These are phyloP conservation scores for Sarcomyxa edulis DNA, from an alignment of 768 basidiomycete genomes.

Conservation along the genomic window DNA sequence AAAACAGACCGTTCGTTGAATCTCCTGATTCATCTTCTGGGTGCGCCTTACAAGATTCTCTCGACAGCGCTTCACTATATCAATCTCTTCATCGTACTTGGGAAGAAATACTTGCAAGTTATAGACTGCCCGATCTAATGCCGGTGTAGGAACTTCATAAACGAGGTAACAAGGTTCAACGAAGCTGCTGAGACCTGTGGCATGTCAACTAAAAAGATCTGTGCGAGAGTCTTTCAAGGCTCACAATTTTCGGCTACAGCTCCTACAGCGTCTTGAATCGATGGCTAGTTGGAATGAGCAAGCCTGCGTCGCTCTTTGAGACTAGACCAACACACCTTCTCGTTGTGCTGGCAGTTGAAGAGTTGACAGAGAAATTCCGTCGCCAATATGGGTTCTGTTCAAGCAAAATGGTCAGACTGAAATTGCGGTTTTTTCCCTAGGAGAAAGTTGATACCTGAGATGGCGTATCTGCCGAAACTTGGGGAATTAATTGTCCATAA, in stretches of 20 bases:
- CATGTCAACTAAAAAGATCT: neutral
- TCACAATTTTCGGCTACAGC: conserved; percentile 60
- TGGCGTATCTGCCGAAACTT: conserved; percentile 55
- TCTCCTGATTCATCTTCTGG: conserved; percentile 32
- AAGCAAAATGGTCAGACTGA: conserved; percentile 6
- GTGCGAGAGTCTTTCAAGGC: conserved; percentile 15
- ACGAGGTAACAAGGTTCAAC: conserved; percentile 55
- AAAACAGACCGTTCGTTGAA: conserved; percentile 37
- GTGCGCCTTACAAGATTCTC: conserved; percentile 42
- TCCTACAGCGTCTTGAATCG: conserved; percentile 68
- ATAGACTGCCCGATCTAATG: conserved; percentile 30
- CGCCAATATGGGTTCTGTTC: conserved; percentile 58
- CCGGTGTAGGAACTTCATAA: conserved; percentile 43
- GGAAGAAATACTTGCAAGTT: conserved; percentile 32
- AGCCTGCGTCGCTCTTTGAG: neutral
- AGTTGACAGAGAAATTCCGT: conserved; percentile 54
- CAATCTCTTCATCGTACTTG: conserved; percentile 25
- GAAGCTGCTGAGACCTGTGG: conserved; percentile 54
- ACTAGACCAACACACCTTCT: conserved; percentile 50
- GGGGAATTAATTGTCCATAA: conserved; percentile 70
- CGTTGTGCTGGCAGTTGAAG: conserved; percentile 76
- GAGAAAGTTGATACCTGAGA: conserved; percentile 34
- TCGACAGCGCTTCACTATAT: conserved; percentile 33
- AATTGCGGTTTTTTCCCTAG: too few species aligned
- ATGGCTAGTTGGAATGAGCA: conserved; percentile 39